Evolutionary conservation across 768 basidiomycete genomes (phyloP).

Genomic region (Suillus bovinus): DNA sequence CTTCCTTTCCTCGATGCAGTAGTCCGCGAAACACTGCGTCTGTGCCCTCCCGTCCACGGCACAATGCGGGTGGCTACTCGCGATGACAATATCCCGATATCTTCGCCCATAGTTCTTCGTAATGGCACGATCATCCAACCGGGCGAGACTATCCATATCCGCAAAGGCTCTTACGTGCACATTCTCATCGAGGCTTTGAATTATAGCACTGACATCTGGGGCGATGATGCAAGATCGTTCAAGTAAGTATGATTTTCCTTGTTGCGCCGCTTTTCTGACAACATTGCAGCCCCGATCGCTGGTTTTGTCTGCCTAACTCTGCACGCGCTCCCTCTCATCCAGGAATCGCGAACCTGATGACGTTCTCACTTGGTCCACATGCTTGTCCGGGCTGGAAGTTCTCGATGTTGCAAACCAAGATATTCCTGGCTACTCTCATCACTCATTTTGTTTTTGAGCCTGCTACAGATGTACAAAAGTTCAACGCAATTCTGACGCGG

Average conservation of each 20-base stretch:
- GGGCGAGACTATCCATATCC: constrained; percentile 42
- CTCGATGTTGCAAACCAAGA: constrained; percentile 49
- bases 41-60: constrained; percentile 56
- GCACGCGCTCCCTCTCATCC: constrained; percentile 41
- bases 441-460: constrained; percentile 48
- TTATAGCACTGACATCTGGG: constrained; percentile 53
- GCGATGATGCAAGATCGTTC: constrained; percentile 51
- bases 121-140: constrained; percentile 40
- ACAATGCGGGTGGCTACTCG: constrained; percentile 56
- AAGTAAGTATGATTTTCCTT: constrained; percentile 40
- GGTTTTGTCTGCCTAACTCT: constrained; percentile 41
- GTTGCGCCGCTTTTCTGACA: not conserved
- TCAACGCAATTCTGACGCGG: constrained; percentile 49
- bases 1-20: constrained; percentile 59
- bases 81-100: constrained; percentile 56
- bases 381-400: constrained; percentile 53
- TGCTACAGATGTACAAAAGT: constrained; percentile 45
- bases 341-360: constrained; percentile 51
- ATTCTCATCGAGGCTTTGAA: constrained; percentile 60
- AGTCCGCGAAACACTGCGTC: constrained; percentile 54
- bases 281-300: constrained; percentile 50
- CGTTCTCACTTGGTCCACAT: constrained; percentile 52
- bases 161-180: constrained; percentile 56
- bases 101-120: constrained; percentile 41
- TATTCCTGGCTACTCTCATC: constrained; percentile 47